Evolutionary conservation across 1,139 yeast genomes (phyloP), one percentile per base, ranked within the genome.

Genomic region (Wickerhamomyces sp.): DNA sequence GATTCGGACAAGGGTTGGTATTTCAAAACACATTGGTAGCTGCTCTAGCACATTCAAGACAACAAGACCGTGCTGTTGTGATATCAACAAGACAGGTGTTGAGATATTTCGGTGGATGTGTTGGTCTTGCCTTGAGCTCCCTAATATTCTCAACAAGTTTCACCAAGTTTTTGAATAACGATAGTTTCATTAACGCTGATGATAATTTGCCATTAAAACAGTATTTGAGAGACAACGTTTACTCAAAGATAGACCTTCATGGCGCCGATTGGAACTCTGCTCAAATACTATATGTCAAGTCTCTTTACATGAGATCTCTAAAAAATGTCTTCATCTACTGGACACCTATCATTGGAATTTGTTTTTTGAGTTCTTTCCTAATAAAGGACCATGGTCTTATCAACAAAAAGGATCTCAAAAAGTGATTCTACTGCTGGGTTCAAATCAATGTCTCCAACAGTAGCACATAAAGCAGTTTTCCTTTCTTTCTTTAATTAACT

Each of bases 11-110:
- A 14, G 79, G 78, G 1, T 63, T 63, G 39, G 69, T 73, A 7
- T 72, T 74, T 57, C 80, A 74, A 52, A 78, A 79, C 4, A 67
- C 77, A 1, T 63, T 76, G 63, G 69, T 76, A 8, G 79, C 79
- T 2, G 68, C 67, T 2, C 78, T 73, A 52, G 78, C 80, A 1
- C 73, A 73, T 40, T 65, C 76, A 8, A 60, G 52, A 29, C 66
- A 65, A 36, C 60, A 71, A 1, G 79, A 76, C 44, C 54, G 81
- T 32, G 78, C 81, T 0, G 76, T 74, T 14, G 76, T 74, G 4
- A 74, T 75, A 9, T 67, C 78, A 6, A 65, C 76, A 2, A 62
- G 81, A 52, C 74, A 74, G 46, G 70, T 74, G 13, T 47, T 74
- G 33, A 54, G 81, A 40, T 68, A 75, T 0, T 65, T 76, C 38